phyloP scores from a whole-genome alignment of 75 land plant species.

The Azolla pinnata region DNA sequence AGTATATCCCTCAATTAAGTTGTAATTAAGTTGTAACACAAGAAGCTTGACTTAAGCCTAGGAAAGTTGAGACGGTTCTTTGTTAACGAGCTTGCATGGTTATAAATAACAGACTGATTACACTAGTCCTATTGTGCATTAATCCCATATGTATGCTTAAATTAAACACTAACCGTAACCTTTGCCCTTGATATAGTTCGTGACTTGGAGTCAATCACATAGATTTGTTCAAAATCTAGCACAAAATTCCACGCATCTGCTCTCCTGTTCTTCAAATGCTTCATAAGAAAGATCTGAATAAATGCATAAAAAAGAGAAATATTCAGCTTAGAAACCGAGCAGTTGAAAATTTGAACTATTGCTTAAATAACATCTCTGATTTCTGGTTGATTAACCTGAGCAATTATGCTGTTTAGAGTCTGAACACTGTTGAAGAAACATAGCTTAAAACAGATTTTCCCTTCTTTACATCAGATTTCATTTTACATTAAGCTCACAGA shows the following conservation, averaged over 20 bases:
- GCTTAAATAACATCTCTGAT: slow-evolving; percentile 2
- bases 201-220: slow-evolving; percentile 76
- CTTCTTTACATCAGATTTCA: neutral
- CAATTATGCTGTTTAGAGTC: neutral
- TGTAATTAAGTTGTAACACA: too few relatives aligned
- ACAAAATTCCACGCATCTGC: slow-evolving; percentile 56
- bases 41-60: too few relatives aligned
- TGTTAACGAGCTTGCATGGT: too few relatives aligned
- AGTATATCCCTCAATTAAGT: too few relatives aligned
- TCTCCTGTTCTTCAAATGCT: slow-evolving; percentile 71
- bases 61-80: too few relatives aligned
- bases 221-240: slow-evolving; percentile 92
- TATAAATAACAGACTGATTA: too few relatives aligned
- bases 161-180: slow-evolving; percentile 64
- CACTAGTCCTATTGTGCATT: too few relatives aligned
- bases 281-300: slow-evolving; percentile 80
- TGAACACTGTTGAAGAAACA: neutral
- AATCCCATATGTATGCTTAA: too few relatives aligned
- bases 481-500: neutral
- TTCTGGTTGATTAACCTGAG: neutral
- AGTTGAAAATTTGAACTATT: too few relatives aligned
- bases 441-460: neutral
- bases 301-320: neutral
- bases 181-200: slow-evolving; percentile 85
- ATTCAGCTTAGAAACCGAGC: too few relatives aligned